Evolutionary conservation across 1,284 basidiomycete species (phyloP), one percentile per base, ranked within the genome.

Genomic region (Leccinum griseonigrum): DNA sequence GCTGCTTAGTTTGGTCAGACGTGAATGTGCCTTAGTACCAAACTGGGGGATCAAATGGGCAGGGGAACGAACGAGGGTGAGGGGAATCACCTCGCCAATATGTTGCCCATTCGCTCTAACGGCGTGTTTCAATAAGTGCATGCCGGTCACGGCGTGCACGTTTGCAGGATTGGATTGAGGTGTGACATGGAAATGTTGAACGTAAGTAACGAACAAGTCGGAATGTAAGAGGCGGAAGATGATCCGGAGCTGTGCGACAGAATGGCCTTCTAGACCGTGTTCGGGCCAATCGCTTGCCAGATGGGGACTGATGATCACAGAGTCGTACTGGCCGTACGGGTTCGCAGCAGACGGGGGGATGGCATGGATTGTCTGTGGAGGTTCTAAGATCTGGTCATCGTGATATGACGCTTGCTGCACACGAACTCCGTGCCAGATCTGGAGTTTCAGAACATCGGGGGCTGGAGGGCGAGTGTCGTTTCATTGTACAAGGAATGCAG

Each of bases 371-470:
- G 58, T 51, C 43, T 63, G 63, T 4, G 14, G 32, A 4, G 31
- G 6, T 8, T 54, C 34, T 2, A 56, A 26, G 1, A 14, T n/a
- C 40, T 22, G 1, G 11, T 36, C n/a, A 43, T 28, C 16, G 11
- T 64, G 54, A 50, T 59, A 64, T 3, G 11, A 31, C 26, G 2
- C 31, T n/a, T 59, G 51, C 8, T 64, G 61, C 1, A 54, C 26
- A 10, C 3, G 2, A 11, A 64, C 4, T 4, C 34, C 54, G 22
- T 54, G 40, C 57, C 63, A 64, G 13, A 63, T 29, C 29, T 64
- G 54, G 36, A 62, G 46, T 6, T 29, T 40, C 18, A 34, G 3
- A 2, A 4, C 18, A 38, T 62, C 18, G 1, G 54, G 31, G 6
- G 32, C 26, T 11, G 26, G 3, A 11, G 43, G n/a, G 4, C 8